Evolutionary conservation across 805 yeast species (phyloP).

Genomic region (Suhomyces canberraensis): DNA sequence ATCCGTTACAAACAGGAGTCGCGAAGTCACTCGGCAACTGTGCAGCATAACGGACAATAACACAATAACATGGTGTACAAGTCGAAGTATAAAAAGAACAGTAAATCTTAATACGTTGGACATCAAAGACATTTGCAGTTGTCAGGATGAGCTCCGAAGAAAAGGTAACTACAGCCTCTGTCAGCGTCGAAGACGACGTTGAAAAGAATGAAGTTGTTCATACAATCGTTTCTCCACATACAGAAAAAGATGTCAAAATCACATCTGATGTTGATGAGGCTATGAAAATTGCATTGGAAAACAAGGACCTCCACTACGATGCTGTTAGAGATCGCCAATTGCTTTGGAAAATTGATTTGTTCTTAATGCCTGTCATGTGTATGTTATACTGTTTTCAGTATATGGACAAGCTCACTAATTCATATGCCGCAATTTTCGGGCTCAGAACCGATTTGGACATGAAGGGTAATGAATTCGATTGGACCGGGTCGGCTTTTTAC

Average conservation of each 20-base stretch:
- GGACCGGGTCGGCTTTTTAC: slow-evolving; percentile 44
- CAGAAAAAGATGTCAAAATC: slow-evolving; percentile 16
- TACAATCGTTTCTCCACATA: slow-evolving; percentile 3
- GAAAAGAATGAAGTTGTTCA: neutral
- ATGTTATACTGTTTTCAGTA: slow-evolving; percentile 49
- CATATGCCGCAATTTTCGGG: slow-evolving; percentile 55
- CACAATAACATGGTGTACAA: no score
- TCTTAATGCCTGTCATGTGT: slow-evolving; percentile 49
- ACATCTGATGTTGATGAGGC: slow-evolving; percentile 47
- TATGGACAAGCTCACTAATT: slow-evolving; percentile 57
- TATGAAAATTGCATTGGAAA: slow-evolving; percentile 36
- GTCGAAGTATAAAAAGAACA: no score
- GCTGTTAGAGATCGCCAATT: slow-evolving; percentile 31
- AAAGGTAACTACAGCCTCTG: no score
- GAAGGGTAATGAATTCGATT: slow-evolving; percentile 42
- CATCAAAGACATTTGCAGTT: no score
- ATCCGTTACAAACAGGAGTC: no score
- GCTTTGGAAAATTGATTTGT: slow-evolving; percentile 49
- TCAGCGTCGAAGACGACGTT: neutral
- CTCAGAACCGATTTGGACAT: slow-evolving; percentile 43
- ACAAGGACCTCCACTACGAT: slow-evolving; percentile 18
- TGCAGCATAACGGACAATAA: no score
- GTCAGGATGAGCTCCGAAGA: no score
- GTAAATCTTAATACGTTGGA: no score
- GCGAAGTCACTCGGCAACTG: no score